Conservation (phyloP, 75 land plant species). For the Pseudotsuga menziesii region DNA sequence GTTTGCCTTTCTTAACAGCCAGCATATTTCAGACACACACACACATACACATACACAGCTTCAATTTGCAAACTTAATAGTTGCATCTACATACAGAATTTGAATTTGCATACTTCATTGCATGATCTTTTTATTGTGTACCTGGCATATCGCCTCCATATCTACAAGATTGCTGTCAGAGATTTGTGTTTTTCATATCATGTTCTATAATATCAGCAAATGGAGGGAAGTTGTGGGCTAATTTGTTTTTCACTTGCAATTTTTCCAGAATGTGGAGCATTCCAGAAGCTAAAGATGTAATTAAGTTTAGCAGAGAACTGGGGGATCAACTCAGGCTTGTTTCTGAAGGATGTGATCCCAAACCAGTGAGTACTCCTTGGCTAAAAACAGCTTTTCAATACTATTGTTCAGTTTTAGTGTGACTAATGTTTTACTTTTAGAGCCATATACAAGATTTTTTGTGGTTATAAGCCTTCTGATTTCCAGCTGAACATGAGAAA, state of each 20-base stretch:
- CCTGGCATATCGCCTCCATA: background rate
- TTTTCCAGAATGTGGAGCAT: slow-evolving; percentile 43
- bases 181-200: background rate
- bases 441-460: background rate
- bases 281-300: slow-evolving; percentile 29
- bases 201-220: background rate
- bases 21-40: background rate
- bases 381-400: background rate
- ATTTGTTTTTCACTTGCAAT: background rate
- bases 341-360: slow-evolving; percentile 26
- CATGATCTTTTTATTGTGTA: too few relatives aligned
- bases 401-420: background rate
- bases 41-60: background rate
- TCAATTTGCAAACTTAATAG: too few relatives aligned
- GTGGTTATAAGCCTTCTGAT: background rate
- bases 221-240: background rate
- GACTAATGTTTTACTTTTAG: background rate
- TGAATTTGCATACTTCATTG: background rate
- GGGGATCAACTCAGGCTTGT: slow-evolving; percentile 27
- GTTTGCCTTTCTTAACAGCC: background rate
- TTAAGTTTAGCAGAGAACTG: slow-evolving; percentile 9
- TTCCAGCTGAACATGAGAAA: background rate
- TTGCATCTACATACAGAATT: background rate
- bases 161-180: slow-evolving; percentile 2
- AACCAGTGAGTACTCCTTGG: slow-evolving; percentile 24